These are phyloP conservation scores for Paratinospora sagittata DNA, from an alignment of 164 flowering plant genomes.

Conservation along the genomic window DNA sequence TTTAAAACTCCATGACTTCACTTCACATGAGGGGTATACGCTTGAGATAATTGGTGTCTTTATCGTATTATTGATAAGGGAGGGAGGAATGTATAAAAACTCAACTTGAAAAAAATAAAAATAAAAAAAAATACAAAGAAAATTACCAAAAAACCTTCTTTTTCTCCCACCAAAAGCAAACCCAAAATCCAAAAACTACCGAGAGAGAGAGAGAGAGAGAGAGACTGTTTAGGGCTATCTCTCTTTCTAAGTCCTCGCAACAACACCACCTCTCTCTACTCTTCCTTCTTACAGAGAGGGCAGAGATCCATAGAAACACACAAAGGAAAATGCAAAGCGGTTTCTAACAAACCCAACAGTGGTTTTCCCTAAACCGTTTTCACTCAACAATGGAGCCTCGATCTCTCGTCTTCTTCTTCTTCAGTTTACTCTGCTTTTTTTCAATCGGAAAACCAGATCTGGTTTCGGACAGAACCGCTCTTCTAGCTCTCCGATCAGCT, in stretches of 20 bases:
- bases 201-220: too few relatives aligned
- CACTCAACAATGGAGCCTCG: too few relatives aligned
- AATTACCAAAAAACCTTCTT: background rate
- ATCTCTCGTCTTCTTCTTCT: conserved; percentile 10
- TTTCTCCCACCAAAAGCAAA: background rate
- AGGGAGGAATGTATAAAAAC: background rate
- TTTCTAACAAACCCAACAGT: background rate
- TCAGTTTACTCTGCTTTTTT: conserved; percentile 16
- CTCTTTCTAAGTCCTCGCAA: background rate
- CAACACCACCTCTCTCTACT: background rate
- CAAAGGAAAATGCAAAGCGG: background rate
- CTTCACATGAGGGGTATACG: too few relatives aligned
- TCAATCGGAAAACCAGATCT: conserved; percentile 38
- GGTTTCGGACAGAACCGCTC: conserved; percentile 45
- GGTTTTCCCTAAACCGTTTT: background rate
- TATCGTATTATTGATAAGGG: background rate
- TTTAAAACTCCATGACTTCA: too few relatives aligned
- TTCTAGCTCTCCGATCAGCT: conserved; percentile 51
- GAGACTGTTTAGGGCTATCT: too few relatives aligned
- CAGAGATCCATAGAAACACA: too few relatives aligned
- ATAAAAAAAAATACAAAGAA: background rate
- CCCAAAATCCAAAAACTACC: background rate
- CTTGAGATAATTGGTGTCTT: background rate
- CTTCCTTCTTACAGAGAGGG: too few relatives aligned
- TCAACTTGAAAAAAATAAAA: background rate